These are phyloP conservation scores for Phylloporus arenicola DNA, from an alignment of 768 basidiomycete genomes.

Conservation along the genomic window DNA sequence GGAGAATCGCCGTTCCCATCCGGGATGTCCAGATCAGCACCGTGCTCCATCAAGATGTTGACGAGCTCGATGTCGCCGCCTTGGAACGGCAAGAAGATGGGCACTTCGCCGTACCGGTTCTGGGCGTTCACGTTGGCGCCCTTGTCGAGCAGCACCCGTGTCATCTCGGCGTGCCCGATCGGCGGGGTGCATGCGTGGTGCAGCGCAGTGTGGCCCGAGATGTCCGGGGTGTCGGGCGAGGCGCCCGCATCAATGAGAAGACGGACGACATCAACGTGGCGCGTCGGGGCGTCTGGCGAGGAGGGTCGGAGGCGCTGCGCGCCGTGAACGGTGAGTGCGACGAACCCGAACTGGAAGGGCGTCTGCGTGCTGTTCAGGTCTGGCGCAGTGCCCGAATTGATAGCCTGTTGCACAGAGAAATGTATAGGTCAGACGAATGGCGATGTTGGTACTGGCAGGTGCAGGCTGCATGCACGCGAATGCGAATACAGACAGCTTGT, in stretches of 20 bases:
- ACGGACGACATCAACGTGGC: slow-evolving; percentile 34
- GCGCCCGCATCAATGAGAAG: slow-evolving; percentile 40
- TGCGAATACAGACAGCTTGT: slow-evolving; percentile 20
- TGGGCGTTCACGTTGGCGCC: slow-evolving; percentile 48
- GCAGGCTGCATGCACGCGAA: slow-evolving; percentile 22
- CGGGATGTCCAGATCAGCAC: slow-evolving; percentile 39
- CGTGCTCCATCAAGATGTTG: slow-evolving; percentile 45
- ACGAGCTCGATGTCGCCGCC: slow-evolving; percentile 31
- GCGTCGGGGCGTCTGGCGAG: slow-evolving; percentile 9
- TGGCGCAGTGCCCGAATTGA: slow-evolving; percentile 31
- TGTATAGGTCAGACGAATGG: background rate
- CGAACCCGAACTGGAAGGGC: slow-evolving; percentile 39
- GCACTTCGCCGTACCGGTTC: slow-evolving; percentile 44
- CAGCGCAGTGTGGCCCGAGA: slow-evolving; percentile 46
- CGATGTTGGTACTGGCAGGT: background rate
- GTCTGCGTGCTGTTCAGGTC: slow-evolving; percentile 39
- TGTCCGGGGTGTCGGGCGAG: slow-evolving; percentile 38
- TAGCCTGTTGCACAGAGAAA: slow-evolving; percentile 8
- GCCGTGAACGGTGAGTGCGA: slow-evolving; percentile 36
- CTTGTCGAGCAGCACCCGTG: slow-evolving; percentile 36
- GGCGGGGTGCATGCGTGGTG: slow-evolving; percentile 38
- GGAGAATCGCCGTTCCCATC: slow-evolving; percentile 39
- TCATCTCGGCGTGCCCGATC: slow-evolving; percentile 26
- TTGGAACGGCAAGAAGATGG: slow-evolving; percentile 34
- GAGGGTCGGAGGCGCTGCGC: slow-evolving; percentile 31